phyloP scores from a whole-genome alignment of 441 rosid species.

The Croton laevigatus region DNA sequence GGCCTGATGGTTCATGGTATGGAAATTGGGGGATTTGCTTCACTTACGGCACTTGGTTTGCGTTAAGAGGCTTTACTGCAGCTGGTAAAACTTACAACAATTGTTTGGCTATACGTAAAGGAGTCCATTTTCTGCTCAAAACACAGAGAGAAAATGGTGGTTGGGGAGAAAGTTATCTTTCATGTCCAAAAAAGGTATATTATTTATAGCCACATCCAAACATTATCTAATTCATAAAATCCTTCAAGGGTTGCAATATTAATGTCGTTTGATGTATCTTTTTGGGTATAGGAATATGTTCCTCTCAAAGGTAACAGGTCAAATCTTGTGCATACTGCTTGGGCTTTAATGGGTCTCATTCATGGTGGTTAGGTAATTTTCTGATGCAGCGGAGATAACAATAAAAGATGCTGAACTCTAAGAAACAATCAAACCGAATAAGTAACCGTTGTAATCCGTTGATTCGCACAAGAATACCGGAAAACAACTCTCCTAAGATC shows the following conservation, averaged over 20 bases:
- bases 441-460: too few species aligned
- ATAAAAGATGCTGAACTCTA: too few species aligned
- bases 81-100: slow-evolving; percentile 52
- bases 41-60: slow-evolving; percentile 62
- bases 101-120: slow-evolving; percentile 42
- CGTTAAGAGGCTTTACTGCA: slow-evolving; percentile 45
- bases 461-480: too few species aligned
- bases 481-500: too few species aligned
- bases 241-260: too few species aligned
- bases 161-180: slow-evolving; percentile 66
- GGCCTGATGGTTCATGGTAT: slow-evolving; percentile 55
- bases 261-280: background rate
- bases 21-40: slow-evolving; percentile 72
- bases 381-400: too few species aligned
- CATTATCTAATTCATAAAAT: too few species aligned
- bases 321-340: slow-evolving; percentile 56
- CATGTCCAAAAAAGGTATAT: slow-evolving; percentile 49
- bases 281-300: slow-evolving; percentile 34
- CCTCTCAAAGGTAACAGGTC: slow-evolving; percentile 53
- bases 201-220: background rate
- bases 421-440: too few species aligned
- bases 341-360: slow-evolving; percentile 63
- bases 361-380: slow-evolving; percentile 25
- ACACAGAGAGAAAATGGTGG: slow-evolving; percentile 50
- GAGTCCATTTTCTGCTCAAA: slow-evolving; percentile 48